Evolutionary conservation across 441 rosid species (phyloP).

Genomic region (Jatropha podagrica): DNA sequence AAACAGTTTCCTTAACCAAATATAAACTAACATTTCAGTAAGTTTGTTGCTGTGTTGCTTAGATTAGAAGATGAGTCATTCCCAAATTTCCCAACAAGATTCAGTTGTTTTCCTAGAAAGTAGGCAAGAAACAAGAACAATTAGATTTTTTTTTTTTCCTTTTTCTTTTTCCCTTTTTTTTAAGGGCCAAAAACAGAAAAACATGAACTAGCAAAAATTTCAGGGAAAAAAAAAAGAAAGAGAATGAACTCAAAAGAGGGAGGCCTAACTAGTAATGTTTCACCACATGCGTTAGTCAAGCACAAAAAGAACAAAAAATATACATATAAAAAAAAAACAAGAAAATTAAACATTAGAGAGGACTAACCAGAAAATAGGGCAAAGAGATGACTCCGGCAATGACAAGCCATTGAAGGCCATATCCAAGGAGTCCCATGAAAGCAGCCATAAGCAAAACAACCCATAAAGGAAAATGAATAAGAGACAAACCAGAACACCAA

Average conservation of each 20-base stretch:
- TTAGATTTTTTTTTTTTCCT: too few relatives aligned
- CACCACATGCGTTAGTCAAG: neutral
- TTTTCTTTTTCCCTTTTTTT: too few relatives aligned
- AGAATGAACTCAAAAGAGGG: too few relatives aligned
- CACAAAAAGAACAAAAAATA: neutral
- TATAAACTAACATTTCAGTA: neutral
- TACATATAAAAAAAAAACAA: neutral
- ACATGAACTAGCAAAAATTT: too few relatives aligned
- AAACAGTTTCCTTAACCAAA: neutral
- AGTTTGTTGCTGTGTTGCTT: neutral
- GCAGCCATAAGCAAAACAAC: constrained; percentile 64
- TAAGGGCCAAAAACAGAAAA: too few relatives aligned
- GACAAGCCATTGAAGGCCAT: constrained; percentile 83
- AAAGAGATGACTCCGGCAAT: constrained; percentile 43
- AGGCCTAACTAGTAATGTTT: too few relatives aligned
- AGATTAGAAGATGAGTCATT: neutral
- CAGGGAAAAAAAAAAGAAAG: too few relatives aligned
- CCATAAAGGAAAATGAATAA: constrained; percentile 66
- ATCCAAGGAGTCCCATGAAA: constrained; percentile 62
- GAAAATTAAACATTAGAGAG: neutral
- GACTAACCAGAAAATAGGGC: constrained; percentile 62
- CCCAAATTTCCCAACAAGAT: neutral
- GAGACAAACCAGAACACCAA: constrained; percentile 75
- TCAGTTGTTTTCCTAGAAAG: neutral
- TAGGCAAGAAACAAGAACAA: neutral